A percentile compares a stretch with the other conserved stretches of the same genome.
phyloP scores from a whole-genome alignment of 139 green algal species.

The Deuterostichococcus epilithicus region DNA sequence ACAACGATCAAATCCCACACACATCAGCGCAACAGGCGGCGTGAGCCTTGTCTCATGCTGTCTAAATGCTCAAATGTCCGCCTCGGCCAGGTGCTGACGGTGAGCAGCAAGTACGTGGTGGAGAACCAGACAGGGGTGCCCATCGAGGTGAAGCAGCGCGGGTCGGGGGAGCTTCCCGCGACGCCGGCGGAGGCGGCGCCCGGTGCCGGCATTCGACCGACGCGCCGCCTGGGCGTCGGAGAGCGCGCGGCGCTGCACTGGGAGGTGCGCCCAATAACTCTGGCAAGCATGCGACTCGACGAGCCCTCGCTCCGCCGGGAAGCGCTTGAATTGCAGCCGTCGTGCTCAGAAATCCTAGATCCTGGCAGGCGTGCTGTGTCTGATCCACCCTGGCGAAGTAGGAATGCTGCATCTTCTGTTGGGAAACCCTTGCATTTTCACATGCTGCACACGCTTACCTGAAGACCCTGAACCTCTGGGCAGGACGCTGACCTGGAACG shows the following conservation, averaged over 20 bases:
- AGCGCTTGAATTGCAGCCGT: no score
- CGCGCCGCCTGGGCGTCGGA: background rate
- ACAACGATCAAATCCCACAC: no score
- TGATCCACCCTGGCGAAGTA: no score
- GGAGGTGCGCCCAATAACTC: background rate
- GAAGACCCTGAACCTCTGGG: constrained; percentile 52
- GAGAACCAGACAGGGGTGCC: constrained; percentile 75
- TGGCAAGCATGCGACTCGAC: no score
- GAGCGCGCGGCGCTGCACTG: background rate
- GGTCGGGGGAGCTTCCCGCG: constrained; percentile 63
- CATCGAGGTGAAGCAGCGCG: constrained; percentile 79
- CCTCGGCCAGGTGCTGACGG: constrained; percentile 54
- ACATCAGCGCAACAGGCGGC: no score
- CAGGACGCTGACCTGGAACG: constrained; percentile 53
- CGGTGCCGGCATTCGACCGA: background rate
- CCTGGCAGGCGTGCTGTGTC: no score
- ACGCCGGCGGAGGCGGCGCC: background rate
- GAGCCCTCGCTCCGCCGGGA: no score
- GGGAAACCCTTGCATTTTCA: no score
- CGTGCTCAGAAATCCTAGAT: no score
- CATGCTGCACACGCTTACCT: background rate
- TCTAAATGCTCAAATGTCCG: background rate
- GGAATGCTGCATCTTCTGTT: no score
- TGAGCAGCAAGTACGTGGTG: constrained; percentile 84
- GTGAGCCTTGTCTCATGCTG: no score